Conservation (phyloP, 805 yeast species). For the Kodamaea kakaduensis region DNA sequence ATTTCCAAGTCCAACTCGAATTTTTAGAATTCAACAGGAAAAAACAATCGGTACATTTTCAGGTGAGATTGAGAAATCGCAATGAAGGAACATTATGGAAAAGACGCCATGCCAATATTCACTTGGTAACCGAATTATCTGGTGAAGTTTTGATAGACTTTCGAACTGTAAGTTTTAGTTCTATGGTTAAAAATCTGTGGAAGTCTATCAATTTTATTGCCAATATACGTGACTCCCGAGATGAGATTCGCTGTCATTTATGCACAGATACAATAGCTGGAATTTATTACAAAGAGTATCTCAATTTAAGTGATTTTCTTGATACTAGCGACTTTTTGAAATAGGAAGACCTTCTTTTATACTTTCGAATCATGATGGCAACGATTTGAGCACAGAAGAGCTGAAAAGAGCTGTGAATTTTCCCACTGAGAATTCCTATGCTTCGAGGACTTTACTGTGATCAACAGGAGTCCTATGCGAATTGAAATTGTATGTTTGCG, state of each 20-base stretch:
- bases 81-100: background rate
- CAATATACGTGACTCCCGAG: slow-evolving; percentile 6
- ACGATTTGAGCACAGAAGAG: too few species aligned
- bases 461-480: too few species aligned
- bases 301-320: too few species aligned
- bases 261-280: slow-evolving; percentile 41
- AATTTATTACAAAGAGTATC: slow-evolving; percentile 9
- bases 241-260: slow-evolving; percentile 24
- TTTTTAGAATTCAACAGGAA: slow-evolving; percentile 1
- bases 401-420: too few species aligned
- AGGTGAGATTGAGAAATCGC: background rate
- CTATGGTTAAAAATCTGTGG: slow-evolving; percentile 14
- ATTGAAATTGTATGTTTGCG: too few species aligned
- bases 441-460: too few species aligned
- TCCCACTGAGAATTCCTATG: too few species aligned
- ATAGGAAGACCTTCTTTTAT: too few species aligned
- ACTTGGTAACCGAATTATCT: slow-evolving; percentile 28
- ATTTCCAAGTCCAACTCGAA: background rate
- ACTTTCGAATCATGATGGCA: too few species aligned
- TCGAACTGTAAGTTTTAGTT: slow-evolving; percentile 31
- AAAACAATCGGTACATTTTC: background rate
- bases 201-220: background rate
- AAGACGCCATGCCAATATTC: slow-evolving; percentile 19
- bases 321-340: too few species aligned
- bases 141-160: slow-evolving; percentile 42